Percentiles rank a stretch among this genome's conserved stretches.
Conservation (phyloP, 148 eudicot species). For the Rheum nobile region DNA sequence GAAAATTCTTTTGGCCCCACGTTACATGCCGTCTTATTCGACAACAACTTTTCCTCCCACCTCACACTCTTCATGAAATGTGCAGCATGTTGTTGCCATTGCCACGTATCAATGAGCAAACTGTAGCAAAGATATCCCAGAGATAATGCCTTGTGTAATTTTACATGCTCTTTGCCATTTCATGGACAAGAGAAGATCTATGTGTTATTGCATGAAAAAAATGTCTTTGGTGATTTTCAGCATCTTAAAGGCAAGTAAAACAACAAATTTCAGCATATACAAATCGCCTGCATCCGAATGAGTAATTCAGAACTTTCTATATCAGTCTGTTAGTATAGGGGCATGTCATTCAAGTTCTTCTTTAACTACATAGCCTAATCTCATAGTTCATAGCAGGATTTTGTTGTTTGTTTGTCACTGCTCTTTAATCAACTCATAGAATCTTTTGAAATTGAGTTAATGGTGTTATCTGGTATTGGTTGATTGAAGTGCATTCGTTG, state of each 20-base stretch:
- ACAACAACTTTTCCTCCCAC: background rate
- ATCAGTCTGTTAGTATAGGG: background rate
- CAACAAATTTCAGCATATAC: background rate
- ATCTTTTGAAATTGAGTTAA: background rate
- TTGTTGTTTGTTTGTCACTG: background rate
- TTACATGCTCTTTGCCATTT: background rate
- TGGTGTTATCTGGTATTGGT: background rate
- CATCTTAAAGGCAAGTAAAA: background rate
- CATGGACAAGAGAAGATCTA: background rate
- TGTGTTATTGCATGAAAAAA: too few species aligned
- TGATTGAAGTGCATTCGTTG: background rate
- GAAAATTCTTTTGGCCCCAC: slow-evolving; percentile 4
- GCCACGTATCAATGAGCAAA: background rate
- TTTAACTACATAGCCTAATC: background rate
- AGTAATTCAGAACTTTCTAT: background rate
- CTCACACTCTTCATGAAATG: background rate
- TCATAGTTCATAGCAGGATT: background rate
- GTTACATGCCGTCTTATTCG: background rate
- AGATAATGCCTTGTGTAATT: background rate
- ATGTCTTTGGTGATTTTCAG: background rate
- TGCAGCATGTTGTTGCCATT: background rate
- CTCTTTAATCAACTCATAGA: background rate
- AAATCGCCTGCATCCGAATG: background rate
- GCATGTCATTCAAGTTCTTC: background rate
- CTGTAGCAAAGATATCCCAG: background rate